Base-by-base conservation (phyloP, 2,329 filamentous ascomycete genomes). In the Claviceps sp. region DNA sequence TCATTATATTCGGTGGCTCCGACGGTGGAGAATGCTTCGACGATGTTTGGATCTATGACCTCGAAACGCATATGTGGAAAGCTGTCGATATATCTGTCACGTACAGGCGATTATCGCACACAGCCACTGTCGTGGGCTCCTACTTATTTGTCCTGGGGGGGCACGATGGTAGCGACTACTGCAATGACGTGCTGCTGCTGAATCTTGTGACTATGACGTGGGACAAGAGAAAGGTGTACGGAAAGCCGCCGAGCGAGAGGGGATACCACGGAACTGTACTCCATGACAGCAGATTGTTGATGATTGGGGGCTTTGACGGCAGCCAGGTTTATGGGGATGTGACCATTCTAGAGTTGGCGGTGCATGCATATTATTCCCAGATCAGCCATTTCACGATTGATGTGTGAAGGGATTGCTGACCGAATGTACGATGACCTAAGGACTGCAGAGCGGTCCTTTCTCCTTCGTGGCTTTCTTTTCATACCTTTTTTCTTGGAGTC, bases 121-220 rank as follows among this genome's bases (percentile, higher is more conserved):
- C 82, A 26, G 78, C 82, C 43, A 85, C 82, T 17, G 77, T 85
- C 43, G 81, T 86, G 14, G 82, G 82, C 16, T 83, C 79, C 4
- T 86, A 85, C 60, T 72, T 86, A 1, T 86, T 86, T 57, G 79
- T 86, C 17, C 74, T 86, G 13, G 82, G 82, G 46, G 82, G 82
- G 26, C 82, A 86, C 65, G 82, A 86, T 63, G 82, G 82, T 47
- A 77, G 75, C 60, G 81, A 85, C 62, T 86, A 86, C 67, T 80
- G 75, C 52, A 83, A 83, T 66, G 81, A 86, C 58, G 78, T 86
- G 47, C 69, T 86, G 52, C 69, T 85, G 49, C 72, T 86, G 37
- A 86, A 86, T 62, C 72, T 86, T 5, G 82, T 85, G 38, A 85
- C 81, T 42, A 85, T 86, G 82, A 76, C 80, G n/a, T 86, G 82